Conservation (phyloP, 805 yeast species). For the Torulaspora maleeae region DNA sequence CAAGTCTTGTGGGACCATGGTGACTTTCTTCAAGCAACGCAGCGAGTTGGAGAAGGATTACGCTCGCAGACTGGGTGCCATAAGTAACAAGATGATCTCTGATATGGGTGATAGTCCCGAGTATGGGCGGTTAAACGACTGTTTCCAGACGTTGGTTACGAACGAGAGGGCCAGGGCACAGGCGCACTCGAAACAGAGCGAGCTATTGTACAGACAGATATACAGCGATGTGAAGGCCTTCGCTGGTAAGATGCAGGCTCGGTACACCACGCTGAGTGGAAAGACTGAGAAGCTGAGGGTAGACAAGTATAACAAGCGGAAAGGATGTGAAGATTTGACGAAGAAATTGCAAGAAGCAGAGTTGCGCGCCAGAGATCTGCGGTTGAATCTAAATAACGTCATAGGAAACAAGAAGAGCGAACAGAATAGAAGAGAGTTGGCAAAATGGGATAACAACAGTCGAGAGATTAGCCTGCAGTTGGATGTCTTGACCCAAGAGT, state of each 20-base stretch:
- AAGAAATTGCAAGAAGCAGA: slow-evolving; percentile 28
- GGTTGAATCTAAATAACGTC: slow-evolving; percentile 30
- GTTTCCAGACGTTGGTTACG: slow-evolving; percentile 16
- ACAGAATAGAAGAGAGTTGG: slow-evolving; percentile 28
- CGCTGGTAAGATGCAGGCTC: slow-evolving; percentile 25
- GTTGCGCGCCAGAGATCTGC: slow-evolving; percentile 27
- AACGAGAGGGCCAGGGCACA: slow-evolving; percentile 29
- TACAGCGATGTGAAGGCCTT: slow-evolving; percentile 28
- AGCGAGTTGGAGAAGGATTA: slow-evolving; percentile 34
- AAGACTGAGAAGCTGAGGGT: slow-evolving; percentile 30
- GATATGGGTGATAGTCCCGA: slow-evolving; percentile 26
- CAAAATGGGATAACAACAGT: slow-evolving; percentile 29
- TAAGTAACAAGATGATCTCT: slow-evolving; percentile 25
- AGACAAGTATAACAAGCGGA: slow-evolving; percentile 29
- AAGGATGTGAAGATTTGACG: slow-evolving; percentile 27
- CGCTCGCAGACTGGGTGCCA: slow-evolving; percentile 34
- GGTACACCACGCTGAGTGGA: slow-evolving; percentile 28
- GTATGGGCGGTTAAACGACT: slow-evolving; percentile 26
- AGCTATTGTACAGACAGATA: slow-evolving; percentile 24
- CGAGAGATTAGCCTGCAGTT: slow-evolving; percentile 27
- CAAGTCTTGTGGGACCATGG: slow-evolving; percentile 24
- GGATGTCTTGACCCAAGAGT: slow-evolving; percentile 31
- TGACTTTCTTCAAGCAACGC: slow-evolving; percentile 30
- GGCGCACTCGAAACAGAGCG: slow-evolving; percentile 32
- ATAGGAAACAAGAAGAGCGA: slow-evolving; percentile 30